A percentile compares a stretch with the other conserved stretches of the same genome.
These are phyloP conservation scores for Eutrema yunnanense DNA, from an alignment of 345 rosid species.

Conservation along the genomic window DNA sequence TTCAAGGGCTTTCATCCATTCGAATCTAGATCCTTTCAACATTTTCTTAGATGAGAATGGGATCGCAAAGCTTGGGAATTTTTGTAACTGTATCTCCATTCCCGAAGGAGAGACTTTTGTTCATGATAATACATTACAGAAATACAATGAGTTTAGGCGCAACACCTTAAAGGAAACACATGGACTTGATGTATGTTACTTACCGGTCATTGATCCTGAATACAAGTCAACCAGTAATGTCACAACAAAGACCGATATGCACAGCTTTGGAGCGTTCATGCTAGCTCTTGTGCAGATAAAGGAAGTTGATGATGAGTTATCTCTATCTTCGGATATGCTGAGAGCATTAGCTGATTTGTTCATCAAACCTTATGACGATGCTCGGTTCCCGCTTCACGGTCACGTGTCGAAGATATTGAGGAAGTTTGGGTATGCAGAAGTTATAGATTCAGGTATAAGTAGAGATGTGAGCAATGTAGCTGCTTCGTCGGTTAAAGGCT, in stretches of 20 bases:
- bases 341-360: conserved; percentile 19
- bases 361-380: conserved; percentile 11
- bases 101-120: conserved; percentile 20
- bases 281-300: conserved; percentile 18
- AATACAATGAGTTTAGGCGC: conserved; percentile 4
- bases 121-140: conserved; percentile 14
- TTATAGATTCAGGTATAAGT: background rate
- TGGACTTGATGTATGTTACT: conserved; percentile 25
- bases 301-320: conserved; percentile 15
- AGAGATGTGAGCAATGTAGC: background rate
- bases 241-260: conserved; percentile 19
- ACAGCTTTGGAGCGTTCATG: conserved; percentile 25
- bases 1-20: conserved; percentile 15
- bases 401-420: conserved; percentile 12
- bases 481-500: background rate
- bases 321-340: conserved; percentile 8
- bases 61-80: conserved; percentile 16
- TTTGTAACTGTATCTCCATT: conserved; percentile 17
- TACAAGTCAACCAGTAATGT: conserved; percentile 14
- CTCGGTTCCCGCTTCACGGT: conserved; percentile 6
- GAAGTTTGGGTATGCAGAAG: conserved; percentile 17
- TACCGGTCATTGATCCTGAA: conserved; percentile 10
- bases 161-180: conserved; percentile 5
- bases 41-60: conserved; percentile 15
- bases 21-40: conserved; percentile 9